Evolutionary conservation across 768 basidiomycete genomes (phyloP).

Genomic region (Antrodiella citrinella): DNA sequence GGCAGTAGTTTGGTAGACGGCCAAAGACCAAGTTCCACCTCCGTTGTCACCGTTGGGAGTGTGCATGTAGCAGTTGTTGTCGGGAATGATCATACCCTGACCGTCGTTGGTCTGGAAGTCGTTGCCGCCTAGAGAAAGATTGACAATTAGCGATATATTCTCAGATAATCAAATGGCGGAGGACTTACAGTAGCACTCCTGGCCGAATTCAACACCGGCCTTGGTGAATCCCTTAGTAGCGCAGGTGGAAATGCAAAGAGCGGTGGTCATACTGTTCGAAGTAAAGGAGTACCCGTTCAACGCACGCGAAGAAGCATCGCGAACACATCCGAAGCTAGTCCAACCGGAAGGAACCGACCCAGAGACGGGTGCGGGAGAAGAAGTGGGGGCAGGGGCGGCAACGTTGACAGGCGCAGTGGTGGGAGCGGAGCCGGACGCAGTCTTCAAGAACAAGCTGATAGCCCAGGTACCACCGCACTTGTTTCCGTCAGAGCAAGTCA

Average conservation of each 20-base stretch:
- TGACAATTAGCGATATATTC: neutral
- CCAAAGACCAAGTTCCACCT: conserved; percentile 16
- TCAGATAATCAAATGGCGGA: neutral
- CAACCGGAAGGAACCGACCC: conserved; percentile 9
- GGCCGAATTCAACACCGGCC: conserved; percentile 26
- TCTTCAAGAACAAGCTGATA: conserved; percentile 8
- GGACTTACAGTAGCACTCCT: conserved; percentile 26
- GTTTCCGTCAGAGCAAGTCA: conserved; percentile 9
- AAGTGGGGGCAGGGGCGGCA: neutral
- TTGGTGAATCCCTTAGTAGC: conserved; percentile 19
- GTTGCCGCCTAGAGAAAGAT: conserved; percentile 11
- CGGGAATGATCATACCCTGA: conserved; percentile 8
- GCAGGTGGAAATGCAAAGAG: conserved; percentile 24
- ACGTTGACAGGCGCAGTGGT: neutral
- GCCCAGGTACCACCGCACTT: conserved; percentile 16
- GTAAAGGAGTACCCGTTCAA: conserved; percentile 17
- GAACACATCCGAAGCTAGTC: conserved; percentile 12
- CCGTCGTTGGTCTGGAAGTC: conserved; percentile 12
- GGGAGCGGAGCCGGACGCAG: neutral
- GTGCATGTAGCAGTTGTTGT: conserved; percentile 14
- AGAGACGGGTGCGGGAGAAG: conserved; percentile 2
- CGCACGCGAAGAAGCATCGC: conserved; percentile 15
- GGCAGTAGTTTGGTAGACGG: conserved; percentile 7
- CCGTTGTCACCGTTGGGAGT: conserved; percentile 5
- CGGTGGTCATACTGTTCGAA: conserved; percentile 20